Evolutionary conservation across 164 flowering plant genomes (phyloP).

Genomic region (Kalanchoe fedtschenkoi): DNA sequence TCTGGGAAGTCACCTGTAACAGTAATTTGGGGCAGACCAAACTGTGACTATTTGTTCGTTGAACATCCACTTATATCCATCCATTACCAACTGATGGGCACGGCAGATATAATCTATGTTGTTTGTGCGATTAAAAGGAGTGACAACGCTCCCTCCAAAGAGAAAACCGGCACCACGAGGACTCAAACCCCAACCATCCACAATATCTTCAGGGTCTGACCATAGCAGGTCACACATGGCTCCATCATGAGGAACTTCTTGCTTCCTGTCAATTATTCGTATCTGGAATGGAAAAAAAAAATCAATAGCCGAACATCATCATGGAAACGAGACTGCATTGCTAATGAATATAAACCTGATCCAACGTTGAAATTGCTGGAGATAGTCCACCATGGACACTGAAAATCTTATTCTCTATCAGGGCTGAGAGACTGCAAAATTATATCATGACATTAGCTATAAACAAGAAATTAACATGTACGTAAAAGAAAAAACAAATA

Average conservation of each 20-base stretch:
- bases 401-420: constrained; percentile 87
- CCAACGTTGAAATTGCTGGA: constrained; percentile 84
- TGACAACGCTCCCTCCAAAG: constrained; percentile 90
- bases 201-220: constrained; percentile 98
- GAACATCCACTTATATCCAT: constrained; percentile 99
- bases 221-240: constrained; percentile 98
- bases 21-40: constrained; percentile 99
- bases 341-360: constrained; percentile 48
- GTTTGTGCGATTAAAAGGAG: constrained; percentile 75
- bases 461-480: not conserved
- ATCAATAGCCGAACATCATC: not conserved
- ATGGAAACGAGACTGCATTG: not conserved
- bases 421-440: constrained; percentile 82
- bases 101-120: constrained; percentile 91
- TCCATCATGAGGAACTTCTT: constrained; percentile 99
- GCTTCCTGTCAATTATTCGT: constrained; percentile 88
- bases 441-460: not conserved
- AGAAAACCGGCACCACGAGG: constrained; percentile 98
- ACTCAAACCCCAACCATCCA: constrained; percentile 98
- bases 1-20: constrained; percentile 59
- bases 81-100: constrained; percentile 99
- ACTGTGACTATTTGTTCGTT: constrained; percentile 91
- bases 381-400: constrained; percentile 99
- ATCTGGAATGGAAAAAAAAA: constrained; percentile 39
- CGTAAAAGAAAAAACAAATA: not conserved